Evolutionary conservation across 495 filamentous ascomycete species (phyloP), one percentile per base, ranked within the genome.

Genomic region (Podospora sp.): DNA sequence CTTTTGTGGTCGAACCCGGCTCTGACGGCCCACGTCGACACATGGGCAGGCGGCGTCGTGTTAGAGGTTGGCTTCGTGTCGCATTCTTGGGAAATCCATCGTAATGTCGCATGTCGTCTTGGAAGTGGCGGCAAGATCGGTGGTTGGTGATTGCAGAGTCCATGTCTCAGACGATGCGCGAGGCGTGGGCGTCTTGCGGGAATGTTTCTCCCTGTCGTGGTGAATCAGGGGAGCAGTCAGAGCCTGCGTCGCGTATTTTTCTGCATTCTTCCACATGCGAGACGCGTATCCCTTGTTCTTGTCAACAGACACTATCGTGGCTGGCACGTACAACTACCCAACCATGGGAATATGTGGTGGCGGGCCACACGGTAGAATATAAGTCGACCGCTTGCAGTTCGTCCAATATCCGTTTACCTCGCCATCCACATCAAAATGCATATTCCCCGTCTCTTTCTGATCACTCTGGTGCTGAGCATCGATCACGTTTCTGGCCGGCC

Each of bases 1-100:
- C 83, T 83, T 36, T 78, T 62, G 25, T 80, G 78, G 6, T 64
- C 63, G 46, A 78, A 79, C 51, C 63, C 81, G 0, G 55, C 55
- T 0, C 63, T 49, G 0, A 71, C 82, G 0, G 72, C 74, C 5
- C 75, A 78, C 40, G 81, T 83, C 1, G 77, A 80, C 58, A 77
- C 68, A 0, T 85, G 81, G 81, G 72, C 76, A 1, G 69, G 75
- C 0, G 68, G 57, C 0, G 64, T 81, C 7, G 73, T 72, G 0
- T 83, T 80, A 8, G 29, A 33, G 8, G 4, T 33, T 33, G 8
- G 4, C 29, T 33, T 33, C 29, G 29, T 8, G 8, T 33, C 29
- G 29, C 29, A 33, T 33, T 33, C 29, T 33, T 33, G 4, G 4
- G 29, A 33, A 33, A 33, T 8, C 29, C 29, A 33, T 33, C 29